These are phyloP conservation scores for Lentinula boryana DNA, from an alignment of 768 basidiomycete species.

Conservation along the genomic window DNA sequence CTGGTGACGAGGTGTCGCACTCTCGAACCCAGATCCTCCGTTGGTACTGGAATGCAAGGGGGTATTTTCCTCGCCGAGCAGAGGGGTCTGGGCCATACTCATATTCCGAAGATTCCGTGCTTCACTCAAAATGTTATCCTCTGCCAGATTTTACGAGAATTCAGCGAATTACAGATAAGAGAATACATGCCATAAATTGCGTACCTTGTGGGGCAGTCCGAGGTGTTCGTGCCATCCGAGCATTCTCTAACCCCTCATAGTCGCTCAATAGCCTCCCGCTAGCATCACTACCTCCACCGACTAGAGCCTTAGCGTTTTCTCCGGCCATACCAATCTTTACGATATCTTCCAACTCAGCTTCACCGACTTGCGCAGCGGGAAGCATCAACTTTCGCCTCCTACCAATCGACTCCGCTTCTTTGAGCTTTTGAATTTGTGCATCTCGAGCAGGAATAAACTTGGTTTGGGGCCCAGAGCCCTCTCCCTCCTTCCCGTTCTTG, in stretches of 20 bases:
- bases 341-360: constrained; percentile 92
- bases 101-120: constrained; percentile 94
- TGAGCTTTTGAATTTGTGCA: constrained; percentile 95
- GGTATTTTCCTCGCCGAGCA: constrained; percentile 97
- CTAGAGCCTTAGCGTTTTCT: constrained; percentile 82
- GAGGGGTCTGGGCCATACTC: constrained; percentile 87
- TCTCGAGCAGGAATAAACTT: constrained; percentile 97
- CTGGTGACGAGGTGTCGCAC: constrained; percentile 90
- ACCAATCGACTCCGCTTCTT: constrained; percentile 95
- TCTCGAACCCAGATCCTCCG: constrained; percentile 90
- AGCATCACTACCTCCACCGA: constrained; percentile 76
- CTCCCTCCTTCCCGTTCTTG: constrained; percentile 65
- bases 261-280: constrained; percentile 86
- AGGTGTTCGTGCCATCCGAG: constrained; percentile 90
- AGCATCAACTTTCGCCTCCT: constrained; percentile 78
- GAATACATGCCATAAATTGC: constrained; percentile 22
- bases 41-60: constrained; percentile 70
- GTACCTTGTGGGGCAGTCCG: constrained; percentile 89
- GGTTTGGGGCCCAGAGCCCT: constrained; percentile 62
- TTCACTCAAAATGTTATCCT: constrained; percentile 92
- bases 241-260: constrained; percentile 85
- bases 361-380: constrained; percentile 89
- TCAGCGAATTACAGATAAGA: background rate
- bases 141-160: constrained; percentile 34
- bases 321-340: constrained; percentile 96